Base-by-base conservation (phyloP, 768 basidiomycete genomes). In the Cystobasidium onofrii region DNA sequence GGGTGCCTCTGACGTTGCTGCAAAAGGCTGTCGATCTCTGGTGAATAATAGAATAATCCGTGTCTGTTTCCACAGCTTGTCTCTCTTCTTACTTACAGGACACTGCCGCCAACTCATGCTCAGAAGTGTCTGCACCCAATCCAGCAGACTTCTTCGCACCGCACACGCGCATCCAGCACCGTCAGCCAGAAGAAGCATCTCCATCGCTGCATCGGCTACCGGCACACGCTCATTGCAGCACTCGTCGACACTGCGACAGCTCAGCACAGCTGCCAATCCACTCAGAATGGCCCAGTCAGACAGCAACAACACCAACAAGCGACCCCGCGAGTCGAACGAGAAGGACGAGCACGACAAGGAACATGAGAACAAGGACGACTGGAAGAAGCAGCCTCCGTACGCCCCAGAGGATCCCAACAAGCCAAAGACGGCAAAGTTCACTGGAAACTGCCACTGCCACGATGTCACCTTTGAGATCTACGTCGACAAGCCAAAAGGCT, bases 381-480 rank as follows among this genome's bases (percentile, higher is more conserved):
- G 69, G 69, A 71, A 71, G 69, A 34, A 55, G 27, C 69, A 71
- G 69, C 69, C 69, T 10, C 69, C 69, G n/a, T 71, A 71, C 34
- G 54, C 33, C 20, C 54, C 25, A 25, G 44, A 71, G 12, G 69
- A 71, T 34, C 25, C 33, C 27, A 71, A 57, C 7, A 55, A 71
- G 55, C 7, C 7, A 3, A 71, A 71, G 69, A 60, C 29, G 55
- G 69, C 41, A 7, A 12, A 6, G 17, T 55, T 71, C 69, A 71
- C 13, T n/a, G 69, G 69, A 25, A 36, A 55, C 41, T 71, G 69
- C 41, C 69, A 71, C 33, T 71, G 69, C 55, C 18, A 61, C 9
- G 69, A 71, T 71, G 55, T 71, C 33, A 71, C 52, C 3, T 71
- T 71, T 27, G 69, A 71, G 29, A 60, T 71, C 43, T 61, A 41